Percentiles rank a stretch among this genome's conserved stretches.
Evolutionary conservation across 2,329 filamentous ascomycete species (phyloP).

Genomic region (Celoporthe dispersa): DNA sequence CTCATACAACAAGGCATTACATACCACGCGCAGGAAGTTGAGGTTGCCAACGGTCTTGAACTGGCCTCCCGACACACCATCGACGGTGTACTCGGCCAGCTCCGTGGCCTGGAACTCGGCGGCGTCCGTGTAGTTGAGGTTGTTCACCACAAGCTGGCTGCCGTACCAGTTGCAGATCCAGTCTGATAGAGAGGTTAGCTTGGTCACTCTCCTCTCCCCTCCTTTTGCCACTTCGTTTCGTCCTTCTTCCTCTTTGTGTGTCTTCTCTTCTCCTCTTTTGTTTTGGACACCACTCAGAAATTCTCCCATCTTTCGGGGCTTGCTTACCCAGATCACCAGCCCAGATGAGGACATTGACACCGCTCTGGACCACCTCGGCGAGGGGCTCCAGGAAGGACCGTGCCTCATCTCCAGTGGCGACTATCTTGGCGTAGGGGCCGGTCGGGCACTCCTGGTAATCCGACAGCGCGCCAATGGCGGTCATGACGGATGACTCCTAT

Average conservation of each 20-base stretch:
- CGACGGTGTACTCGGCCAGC: slow-evolving; percentile 51
- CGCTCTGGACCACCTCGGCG: slow-evolving; percentile 50
- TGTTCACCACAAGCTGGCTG: slow-evolving; percentile 50
- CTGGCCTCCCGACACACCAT: slow-evolving; percentile 50
- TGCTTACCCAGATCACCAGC: slow-evolving; percentile 54
- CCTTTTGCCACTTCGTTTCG: no score
- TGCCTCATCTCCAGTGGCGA: slow-evolving; percentile 45
- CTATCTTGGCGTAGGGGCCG: slow-evolving; percentile 43
- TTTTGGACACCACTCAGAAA: no score
- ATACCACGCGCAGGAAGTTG: slow-evolving; percentile 49
- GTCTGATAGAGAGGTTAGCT: slow-evolving; percentile 41
- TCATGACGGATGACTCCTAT: slow-evolving; percentile 38
- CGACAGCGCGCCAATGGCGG: slow-evolving; percentile 50
- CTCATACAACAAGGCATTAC: neutral
- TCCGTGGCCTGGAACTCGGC: slow-evolving; percentile 45
- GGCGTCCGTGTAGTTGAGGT: slow-evolving; percentile 47
- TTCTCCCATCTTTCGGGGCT: no score
- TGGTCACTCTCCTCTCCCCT: no score
- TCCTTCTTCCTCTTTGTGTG: neutral
- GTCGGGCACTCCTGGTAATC: slow-evolving; percentile 48
- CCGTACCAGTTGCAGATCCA: slow-evolving; percentile 64
- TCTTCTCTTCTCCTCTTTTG: no score
- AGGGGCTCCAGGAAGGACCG: slow-evolving; percentile 51
- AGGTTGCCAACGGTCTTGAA: slow-evolving; percentile 57
- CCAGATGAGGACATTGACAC: slow-evolving; percentile 56